These are phyloP conservation scores for Solanum aculeatissimum DNA, from an alignment of 305 asterid genomes.

Conservation along the genomic window DNA sequence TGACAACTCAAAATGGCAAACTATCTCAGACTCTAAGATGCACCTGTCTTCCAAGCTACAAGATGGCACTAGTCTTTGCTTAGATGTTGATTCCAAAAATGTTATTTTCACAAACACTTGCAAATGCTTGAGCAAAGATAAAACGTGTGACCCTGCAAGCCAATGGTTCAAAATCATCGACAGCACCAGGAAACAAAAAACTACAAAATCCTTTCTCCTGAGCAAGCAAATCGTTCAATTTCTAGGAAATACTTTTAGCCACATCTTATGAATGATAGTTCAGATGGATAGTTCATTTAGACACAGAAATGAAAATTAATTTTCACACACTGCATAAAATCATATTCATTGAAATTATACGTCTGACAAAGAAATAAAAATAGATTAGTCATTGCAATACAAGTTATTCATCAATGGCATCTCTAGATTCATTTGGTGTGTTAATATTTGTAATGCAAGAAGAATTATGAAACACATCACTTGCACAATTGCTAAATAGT, in stretches of 20 bases:
- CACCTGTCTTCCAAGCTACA: slow-evolving; percentile 64
- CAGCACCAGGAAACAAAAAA: slow-evolving; percentile 39
- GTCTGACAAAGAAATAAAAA: not conserved
- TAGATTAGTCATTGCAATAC: not conserved
- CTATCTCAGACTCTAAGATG: slow-evolving; percentile 78
- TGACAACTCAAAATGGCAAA: slow-evolving; percentile 58
- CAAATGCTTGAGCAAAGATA: slow-evolving; percentile 52
- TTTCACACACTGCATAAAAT: not conserved
- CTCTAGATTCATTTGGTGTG: slow-evolving; percentile 63
- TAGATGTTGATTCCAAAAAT: slow-evolving; percentile 59
- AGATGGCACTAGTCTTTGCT: slow-evolving; percentile 51
- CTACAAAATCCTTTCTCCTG: slow-evolving; percentile 5
- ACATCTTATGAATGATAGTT: not conserved
- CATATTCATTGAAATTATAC: not conserved
- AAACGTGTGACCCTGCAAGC: slow-evolving; percentile 68
- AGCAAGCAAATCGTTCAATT: slow-evolving; percentile 14
- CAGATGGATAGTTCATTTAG: not conserved
- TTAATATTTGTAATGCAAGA: slow-evolving; percentile 33
- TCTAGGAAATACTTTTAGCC: slow-evolving; percentile 16
- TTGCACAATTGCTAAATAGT: not conserved
- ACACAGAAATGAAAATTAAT: not conserved
- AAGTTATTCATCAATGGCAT: slow-evolving; percentile 71
- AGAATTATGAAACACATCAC: not conserved
- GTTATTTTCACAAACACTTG: slow-evolving; percentile 48
- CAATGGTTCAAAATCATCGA: slow-evolving; percentile 94